These are phyloP conservation scores for Chlorella sp. DNA, from an alignment of 139 green algal species.

Conservation along the genomic window DNA sequence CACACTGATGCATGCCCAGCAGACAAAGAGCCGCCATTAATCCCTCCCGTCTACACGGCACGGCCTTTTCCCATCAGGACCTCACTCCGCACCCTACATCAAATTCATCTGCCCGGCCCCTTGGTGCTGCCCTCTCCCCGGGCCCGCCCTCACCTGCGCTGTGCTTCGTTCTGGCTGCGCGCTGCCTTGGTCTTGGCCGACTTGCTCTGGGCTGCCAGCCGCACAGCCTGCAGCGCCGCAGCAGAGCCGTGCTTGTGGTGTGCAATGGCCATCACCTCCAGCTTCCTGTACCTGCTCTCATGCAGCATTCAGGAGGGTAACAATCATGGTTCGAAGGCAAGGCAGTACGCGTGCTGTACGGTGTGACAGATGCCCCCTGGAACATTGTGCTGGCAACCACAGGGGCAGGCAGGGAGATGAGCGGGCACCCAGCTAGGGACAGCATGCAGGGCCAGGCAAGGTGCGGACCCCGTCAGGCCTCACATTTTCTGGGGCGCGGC, in stretches of 20 bases:
- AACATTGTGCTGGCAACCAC: too few relatives aligned
- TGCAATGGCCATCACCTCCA: conserved; percentile 13
- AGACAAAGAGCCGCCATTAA: too few relatives aligned
- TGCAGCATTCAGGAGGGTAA: not conserved
- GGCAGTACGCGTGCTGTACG: too few relatives aligned
- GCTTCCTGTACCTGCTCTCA: conserved; percentile 6
- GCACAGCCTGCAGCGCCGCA: not conserved
- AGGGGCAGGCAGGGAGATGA: not conserved
- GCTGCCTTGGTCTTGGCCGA: not conserved
- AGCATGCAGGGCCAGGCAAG: too few relatives aligned
- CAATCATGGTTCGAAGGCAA: too few relatives aligned
- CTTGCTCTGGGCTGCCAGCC: not conserved
- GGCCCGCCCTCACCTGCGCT: not conserved
- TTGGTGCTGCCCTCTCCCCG: too few relatives aligned
- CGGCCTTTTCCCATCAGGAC: not conserved
- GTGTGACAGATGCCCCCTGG: too few relatives aligned
- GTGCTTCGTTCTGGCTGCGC: not conserved
- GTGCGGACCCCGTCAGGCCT: not conserved
- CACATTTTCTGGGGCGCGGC: not conserved
- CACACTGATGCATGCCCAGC: too few relatives aligned
- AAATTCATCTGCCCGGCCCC: not conserved
- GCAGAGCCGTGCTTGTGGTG: not conserved
- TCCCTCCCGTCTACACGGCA: too few relatives aligned
- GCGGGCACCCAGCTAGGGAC: too few relatives aligned
- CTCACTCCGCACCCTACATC: too few relatives aligned